These are phyloP conservation scores for Phyllosticta citribraziliensis DNA, from an alignment of 2,329 filamentous ascomycete genomes.

Conservation along the genomic window DNA sequence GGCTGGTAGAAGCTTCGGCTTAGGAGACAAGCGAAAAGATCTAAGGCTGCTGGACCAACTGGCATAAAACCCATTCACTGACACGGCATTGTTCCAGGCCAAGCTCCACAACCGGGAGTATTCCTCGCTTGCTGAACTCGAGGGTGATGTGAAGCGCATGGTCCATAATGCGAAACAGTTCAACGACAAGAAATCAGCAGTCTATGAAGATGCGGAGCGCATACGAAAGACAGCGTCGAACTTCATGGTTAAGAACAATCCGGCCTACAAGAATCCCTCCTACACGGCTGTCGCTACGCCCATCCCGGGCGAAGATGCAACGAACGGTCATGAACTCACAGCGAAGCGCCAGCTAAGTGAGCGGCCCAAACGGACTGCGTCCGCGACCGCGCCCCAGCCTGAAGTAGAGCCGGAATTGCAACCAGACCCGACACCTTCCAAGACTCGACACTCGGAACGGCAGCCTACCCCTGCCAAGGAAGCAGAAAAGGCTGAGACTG, in stretches of 20 bases:
- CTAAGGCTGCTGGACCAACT: not conserved
- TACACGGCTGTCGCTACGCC: slow-evolving; percentile 69
- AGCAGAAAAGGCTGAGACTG: slow-evolving; percentile 16
- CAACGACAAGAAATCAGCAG: slow-evolving; percentile 61
- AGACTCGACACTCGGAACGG: slow-evolving; percentile 18
- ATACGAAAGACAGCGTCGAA: slow-evolving; percentile 79
- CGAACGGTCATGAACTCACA: slow-evolving; percentile 1
- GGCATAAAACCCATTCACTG: slow-evolving; percentile 11
- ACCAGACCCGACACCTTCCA: slow-evolving; percentile 3
- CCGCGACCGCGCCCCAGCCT: not conserved
- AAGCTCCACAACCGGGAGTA: slow-evolving; percentile 65
- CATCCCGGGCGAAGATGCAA: slow-evolving; percentile 41
- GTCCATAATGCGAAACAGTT: slow-evolving; percentile 80
- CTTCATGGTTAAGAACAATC: slow-evolving; percentile 79
- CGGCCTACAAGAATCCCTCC: slow-evolving; percentile 60
- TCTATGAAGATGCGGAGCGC: slow-evolving; percentile 77
- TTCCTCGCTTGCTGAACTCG: slow-evolving; percentile 59
- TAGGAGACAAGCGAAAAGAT: not conserved
- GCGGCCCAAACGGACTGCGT: slow-evolving; percentile 6
- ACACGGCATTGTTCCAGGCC: slow-evolving; percentile 25
- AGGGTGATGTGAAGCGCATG: slow-evolving; percentile 81
- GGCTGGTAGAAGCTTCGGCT: not conserved
- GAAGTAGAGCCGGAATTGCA: not conserved
- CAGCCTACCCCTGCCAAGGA: slow-evolving; percentile 27
- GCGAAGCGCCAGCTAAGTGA: slow-evolving; percentile 9